Percentiles rank a stretch among this genome's conserved stretches.
phyloP scores from a whole-genome alignment of 2,329 filamentous ascomycete genomes.

The Neonectria ditissima region DNA sequence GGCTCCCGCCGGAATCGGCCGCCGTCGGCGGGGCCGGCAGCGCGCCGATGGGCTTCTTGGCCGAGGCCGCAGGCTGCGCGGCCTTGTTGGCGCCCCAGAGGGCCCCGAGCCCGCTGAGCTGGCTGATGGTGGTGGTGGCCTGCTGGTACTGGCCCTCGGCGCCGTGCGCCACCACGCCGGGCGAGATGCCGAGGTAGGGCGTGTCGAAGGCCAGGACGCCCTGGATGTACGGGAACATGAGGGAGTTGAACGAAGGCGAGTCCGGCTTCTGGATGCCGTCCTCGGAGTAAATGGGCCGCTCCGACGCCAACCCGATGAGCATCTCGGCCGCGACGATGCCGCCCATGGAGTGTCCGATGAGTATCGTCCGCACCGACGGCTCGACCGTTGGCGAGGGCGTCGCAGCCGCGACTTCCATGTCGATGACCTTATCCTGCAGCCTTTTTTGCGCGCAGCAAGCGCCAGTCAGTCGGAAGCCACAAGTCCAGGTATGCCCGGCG shows the following conservation, averaged over 20 bases:
- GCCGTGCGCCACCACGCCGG: slow-evolving; percentile 84
- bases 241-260: slow-evolving; percentile 61
- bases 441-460: slow-evolving; percentile 53
- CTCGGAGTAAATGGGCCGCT: slow-evolving; percentile 64
- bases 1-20: slow-evolving; percentile 35
- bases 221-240: slow-evolving; percentile 95
- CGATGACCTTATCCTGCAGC: slow-evolving; percentile 93
- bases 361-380: slow-evolving; percentile 82
- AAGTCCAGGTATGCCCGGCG: background rate
- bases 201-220: slow-evolving; percentile 95
- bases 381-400: slow-evolving; percentile 88
- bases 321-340: slow-evolving; percentile 96
- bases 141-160: slow-evolving; percentile 86
- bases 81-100: slow-evolving; percentile 69
- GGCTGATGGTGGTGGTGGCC: slow-evolving; percentile 76
- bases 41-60: slow-evolving; percentile 36
- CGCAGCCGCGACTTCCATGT: slow-evolving; percentile 85
- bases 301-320: slow-evolving; percentile 75
- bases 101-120: slow-evolving; percentile 74
- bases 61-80: slow-evolving; percentile 46
- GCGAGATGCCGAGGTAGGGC: slow-evolving; percentile 85
- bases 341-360: slow-evolving; percentile 91
- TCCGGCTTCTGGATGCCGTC: slow-evolving; percentile 55
- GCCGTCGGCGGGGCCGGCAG: slow-evolving; percentile 48
- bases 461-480: background rate